Percentiles rank a stretch among this genome's conserved stretches.
Evolutionary conservation across 169 alveolate species (phyloP).

Genomic region (Miamiensis avidus): DNA sequence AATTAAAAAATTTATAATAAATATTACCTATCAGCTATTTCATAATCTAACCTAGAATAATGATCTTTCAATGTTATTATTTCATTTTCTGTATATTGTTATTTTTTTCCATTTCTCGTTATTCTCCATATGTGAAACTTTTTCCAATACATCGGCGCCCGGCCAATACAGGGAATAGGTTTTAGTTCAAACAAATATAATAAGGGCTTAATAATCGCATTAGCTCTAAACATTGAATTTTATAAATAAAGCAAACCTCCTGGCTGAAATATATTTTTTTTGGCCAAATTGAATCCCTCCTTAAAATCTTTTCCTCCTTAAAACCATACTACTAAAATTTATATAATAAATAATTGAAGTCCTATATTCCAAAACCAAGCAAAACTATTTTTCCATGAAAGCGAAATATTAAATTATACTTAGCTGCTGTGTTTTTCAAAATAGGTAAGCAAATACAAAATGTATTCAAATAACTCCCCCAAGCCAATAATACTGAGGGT

Average conservation of each 20-base stretch:
- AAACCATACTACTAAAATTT: not conserved
- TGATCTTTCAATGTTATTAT: not conserved
- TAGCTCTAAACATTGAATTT: not conserved
- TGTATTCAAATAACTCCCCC: not conserved
- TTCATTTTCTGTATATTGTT: not conserved
- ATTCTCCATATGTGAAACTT: not conserved
- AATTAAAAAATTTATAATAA: too few relatives aligned
- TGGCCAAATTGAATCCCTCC: not conserved
- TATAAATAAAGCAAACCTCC: not conserved
- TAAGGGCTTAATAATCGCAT: not conserved
- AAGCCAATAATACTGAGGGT: not conserved
- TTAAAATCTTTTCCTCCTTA: not conserved
- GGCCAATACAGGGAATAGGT: not conserved
- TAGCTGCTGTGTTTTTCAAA: not conserved
- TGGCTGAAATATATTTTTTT: not conserved
- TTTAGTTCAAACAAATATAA: not conserved
- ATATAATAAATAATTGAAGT: not conserved
- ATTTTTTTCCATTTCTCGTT: not conserved
- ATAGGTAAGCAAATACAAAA: not conserved
- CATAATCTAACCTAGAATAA: not conserved
- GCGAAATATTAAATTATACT: not conserved
- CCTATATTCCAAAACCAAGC: not conserved
- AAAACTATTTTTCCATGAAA: not conserved
- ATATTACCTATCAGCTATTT: not conserved
- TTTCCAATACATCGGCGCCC: not conserved